Conservation (phyloP, 495 filamentous ascomycete genomes). For the Jackrogersella multiformis region DNA sequence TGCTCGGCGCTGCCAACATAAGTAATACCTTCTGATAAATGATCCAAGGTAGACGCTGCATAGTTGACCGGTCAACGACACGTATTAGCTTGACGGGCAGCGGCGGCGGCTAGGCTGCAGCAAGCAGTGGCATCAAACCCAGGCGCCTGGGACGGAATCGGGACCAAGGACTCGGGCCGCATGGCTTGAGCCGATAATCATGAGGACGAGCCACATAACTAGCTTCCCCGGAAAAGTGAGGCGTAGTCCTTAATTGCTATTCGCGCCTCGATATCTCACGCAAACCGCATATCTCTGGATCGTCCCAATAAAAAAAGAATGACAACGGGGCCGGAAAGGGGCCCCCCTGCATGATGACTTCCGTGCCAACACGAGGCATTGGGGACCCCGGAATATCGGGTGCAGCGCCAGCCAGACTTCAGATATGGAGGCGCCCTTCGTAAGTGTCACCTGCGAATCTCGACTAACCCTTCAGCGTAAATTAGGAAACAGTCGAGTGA, state of each 20-base stretch:
- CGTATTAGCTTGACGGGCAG: constrained; percentile 16
- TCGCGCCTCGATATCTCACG: constrained; percentile 31
- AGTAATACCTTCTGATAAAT: too few relatives aligned
- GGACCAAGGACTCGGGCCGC: constrained; percentile 37
- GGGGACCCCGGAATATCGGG: constrained; percentile 23
- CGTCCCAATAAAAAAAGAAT: constrained; percentile 31
- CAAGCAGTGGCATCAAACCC: constrained; percentile 29
- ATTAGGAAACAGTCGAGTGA: constrained; percentile 20
- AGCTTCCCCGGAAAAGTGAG: constrained; percentile 33
- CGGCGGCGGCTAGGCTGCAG: constrained; percentile 12
- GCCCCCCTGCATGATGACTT: constrained; percentile 37
- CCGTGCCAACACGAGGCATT: constrained; percentile 36
- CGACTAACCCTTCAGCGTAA: constrained; percentile 37
- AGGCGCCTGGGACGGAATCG: constrained; percentile 32
- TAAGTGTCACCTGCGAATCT: constrained; percentile 18
- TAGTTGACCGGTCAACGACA: constrained; percentile 15
- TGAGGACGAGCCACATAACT: constrained; percentile 16
- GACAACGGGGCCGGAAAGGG: constrained; percentile 21
- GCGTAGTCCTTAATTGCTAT: constrained; percentile 18
- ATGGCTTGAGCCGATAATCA: constrained; percentile 34
- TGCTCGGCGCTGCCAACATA: too few relatives aligned
- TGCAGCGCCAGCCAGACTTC: not conserved
- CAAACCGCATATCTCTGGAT: constrained; percentile 22
- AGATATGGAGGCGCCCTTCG: constrained; percentile 7
- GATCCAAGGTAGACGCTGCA: constrained; percentile 1